A percentile compares a stretch with the other conserved stretches of the same genome.
Evolutionary conservation across 345 rosid species (phyloP).

Genomic region (Laguncularia racemosa): DNA sequence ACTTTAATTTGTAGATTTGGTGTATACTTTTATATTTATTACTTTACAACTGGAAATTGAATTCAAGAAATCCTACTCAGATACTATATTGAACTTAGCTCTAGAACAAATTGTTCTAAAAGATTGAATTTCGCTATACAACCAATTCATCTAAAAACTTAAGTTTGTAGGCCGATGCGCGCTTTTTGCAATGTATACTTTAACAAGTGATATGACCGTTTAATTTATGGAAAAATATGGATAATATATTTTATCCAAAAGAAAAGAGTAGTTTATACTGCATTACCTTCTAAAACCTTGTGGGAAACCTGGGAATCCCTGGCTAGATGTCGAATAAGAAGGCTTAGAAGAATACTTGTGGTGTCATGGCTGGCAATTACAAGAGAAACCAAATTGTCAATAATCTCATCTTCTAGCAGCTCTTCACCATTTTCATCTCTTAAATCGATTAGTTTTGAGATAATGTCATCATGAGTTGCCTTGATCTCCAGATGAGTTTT

Average conservation of each 20-base stretch:
- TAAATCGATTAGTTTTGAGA: conserved; percentile 1
- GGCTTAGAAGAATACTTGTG: not conserved
- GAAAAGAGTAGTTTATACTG: not conserved
- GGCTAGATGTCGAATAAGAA: conserved; percentile 5
- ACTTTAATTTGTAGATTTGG: too few species aligned
- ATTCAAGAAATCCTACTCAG: too few species aligned
- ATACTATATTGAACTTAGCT: too few species aligned
- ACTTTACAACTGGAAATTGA: too few species aligned
- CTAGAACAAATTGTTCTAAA: too few species aligned
- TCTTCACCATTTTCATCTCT: conserved; percentile 8
- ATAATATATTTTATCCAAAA: not conserved
- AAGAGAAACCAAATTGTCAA: conserved; percentile 1
- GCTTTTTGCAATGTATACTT: too few species aligned
- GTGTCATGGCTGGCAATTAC: conserved; percentile 11
- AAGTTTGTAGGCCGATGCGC: too few species aligned
- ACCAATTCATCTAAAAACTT: too few species aligned
- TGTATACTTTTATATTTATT: too few species aligned
- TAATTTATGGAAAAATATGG: not conserved
- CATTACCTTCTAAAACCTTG: conserved; percentile 12
- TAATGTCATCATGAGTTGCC: not conserved
- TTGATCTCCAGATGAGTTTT: not conserved
- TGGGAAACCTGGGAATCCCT: conserved; percentile 3
- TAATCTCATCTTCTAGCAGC: not conserved
- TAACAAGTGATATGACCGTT: too few species aligned
- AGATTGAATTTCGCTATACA: too few species aligned